phyloP scores from a whole-genome alignment of 495 filamentous ascomycete species.

The Aspergillus incahuasiensis region DNA sequence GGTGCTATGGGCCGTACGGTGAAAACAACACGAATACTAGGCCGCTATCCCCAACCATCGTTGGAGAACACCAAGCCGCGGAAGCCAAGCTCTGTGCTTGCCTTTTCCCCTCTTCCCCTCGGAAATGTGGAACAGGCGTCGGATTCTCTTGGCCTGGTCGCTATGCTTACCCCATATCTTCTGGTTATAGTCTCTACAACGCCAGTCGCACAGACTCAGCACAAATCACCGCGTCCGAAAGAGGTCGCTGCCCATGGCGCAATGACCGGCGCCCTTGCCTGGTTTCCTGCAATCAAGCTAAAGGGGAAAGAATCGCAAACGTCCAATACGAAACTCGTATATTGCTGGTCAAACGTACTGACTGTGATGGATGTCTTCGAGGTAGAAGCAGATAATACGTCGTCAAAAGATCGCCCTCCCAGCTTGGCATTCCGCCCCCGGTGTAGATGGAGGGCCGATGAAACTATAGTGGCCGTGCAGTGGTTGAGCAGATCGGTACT shows the following conservation, averaged over 20 bases:
- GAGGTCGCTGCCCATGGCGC: constrained; percentile 84
- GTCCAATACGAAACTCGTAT: constrained; percentile 72
- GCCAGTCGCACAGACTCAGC: constrained; percentile 90
- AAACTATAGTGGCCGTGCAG: constrained; percentile 93
- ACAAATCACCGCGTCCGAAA: constrained; percentile 85
- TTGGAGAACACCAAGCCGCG: constrained; percentile 57
- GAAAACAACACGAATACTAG: constrained; percentile 84
- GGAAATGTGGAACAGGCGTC: constrained; percentile 87
- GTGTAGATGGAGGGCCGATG: constrained; percentile 88
- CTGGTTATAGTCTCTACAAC: constrained; percentile 96
- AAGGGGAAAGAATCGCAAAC: constrained; percentile 61
- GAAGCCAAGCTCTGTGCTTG: constrained; percentile 93
- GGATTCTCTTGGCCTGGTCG: constrained; percentile 85
- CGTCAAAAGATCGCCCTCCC: constrained; percentile 63
- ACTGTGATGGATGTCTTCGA: constrained; percentile 86
- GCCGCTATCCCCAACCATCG: constrained; percentile 71
- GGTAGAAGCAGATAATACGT: constrained; percentile 56
- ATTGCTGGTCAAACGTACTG: constrained; percentile 96
- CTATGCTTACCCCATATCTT: constrained; percentile 92
- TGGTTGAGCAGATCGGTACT: constrained; percentile 95
- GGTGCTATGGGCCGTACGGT: constrained; percentile 80
- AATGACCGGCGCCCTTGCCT: constrained; percentile 89
- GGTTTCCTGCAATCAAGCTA: constrained; percentile 93
- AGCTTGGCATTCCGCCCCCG: constrained; percentile 74
- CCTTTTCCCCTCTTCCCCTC: constrained; percentile 83